These are phyloP conservation scores for Saitozyma sp. DNA, from an alignment of 768 basidiomycete species.

Conservation along the genomic window DNA sequence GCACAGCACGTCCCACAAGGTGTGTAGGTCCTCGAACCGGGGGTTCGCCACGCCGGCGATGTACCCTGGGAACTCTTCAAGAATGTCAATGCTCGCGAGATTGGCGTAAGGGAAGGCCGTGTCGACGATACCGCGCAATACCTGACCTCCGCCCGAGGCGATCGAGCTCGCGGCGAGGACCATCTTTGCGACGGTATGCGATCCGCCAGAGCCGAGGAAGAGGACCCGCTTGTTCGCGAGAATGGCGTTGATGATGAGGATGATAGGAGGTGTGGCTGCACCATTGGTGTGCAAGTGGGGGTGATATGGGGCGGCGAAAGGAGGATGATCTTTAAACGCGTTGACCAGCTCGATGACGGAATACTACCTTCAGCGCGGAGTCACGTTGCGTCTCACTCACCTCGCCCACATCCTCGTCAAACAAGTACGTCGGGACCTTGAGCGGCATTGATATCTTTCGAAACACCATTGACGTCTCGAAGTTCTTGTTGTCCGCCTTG, in stretches of 20 bases:
- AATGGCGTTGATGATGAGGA: conserved; percentile 92
- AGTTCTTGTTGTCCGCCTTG: no score
- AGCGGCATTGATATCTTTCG: conserved; percentile 63
- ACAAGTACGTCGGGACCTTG: conserved; percentile 82
- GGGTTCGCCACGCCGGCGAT: conserved; percentile 98
- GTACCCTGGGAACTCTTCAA: conserved; percentile 80
- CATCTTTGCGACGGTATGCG: conserved; percentile 83
- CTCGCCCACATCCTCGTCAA: conserved; percentile 94
- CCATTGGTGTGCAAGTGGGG: conserved; percentile 94
- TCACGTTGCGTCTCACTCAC: conserved; percentile 57
- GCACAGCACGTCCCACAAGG: conserved; percentile 86
- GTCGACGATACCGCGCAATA: conserved; percentile 79
- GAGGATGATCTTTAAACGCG: conserved; percentile 70
- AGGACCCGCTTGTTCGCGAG: conserved; percentile 94
- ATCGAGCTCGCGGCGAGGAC: conserved; percentile 93
- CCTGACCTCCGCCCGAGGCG: conserved; percentile 80
- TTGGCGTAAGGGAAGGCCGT: conserved; percentile 95
- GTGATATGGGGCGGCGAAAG: conserved; percentile 64
- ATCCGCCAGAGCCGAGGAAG: conserved; percentile 85
- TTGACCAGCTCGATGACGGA: conserved; percentile 87
- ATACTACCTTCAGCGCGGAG: conserved; percentile 61
- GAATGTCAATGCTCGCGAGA: conserved; percentile 74
- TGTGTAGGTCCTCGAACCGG: conserved; percentile 80
- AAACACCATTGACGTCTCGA: no score
- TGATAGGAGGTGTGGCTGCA: conserved; percentile 84